These are phyloP conservation scores for Sphagnum fallax DNA, from an alignment of 228 moss, liverwort and hornwort species.

Conservation along the genomic window DNA sequence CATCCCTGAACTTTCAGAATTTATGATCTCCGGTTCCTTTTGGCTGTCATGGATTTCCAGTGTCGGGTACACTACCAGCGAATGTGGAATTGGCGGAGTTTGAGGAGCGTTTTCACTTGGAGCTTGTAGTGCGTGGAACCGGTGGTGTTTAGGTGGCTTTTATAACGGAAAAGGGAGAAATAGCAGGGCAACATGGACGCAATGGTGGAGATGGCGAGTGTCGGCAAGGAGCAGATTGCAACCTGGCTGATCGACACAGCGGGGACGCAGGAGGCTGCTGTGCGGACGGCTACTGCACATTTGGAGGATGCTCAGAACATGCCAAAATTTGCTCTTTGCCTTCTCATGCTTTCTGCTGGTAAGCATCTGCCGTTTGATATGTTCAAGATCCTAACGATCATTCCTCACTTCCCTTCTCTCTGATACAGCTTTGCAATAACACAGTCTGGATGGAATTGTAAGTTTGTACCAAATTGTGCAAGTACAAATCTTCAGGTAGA, in stretches of 20 bases:
- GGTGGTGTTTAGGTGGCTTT: not conserved
- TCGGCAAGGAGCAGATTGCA: constrained; percentile 79
- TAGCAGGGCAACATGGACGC: constrained; percentile 53
- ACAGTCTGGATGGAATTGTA: not conserved
- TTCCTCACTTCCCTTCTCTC: not conserved
- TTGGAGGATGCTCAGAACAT: constrained; percentile 62
- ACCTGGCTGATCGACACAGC: constrained; percentile 90
- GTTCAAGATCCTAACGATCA: not conserved
- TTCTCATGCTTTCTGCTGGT: constrained; percentile 76
- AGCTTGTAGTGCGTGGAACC: too few relatives aligned
- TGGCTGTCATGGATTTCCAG: too few relatives aligned
- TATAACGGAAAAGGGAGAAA: not conserved
- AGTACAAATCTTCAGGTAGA: too few relatives aligned
- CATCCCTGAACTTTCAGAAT: too few relatives aligned
- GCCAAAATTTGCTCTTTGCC: constrained; percentile 76
- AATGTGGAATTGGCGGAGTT: too few relatives aligned
- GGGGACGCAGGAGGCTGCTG: constrained; percentile 64
- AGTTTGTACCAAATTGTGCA: too few relatives aligned
- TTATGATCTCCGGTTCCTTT: too few relatives aligned
- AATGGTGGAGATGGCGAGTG: constrained; percentile 47
- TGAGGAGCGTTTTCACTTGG: too few relatives aligned
- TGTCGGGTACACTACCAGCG: too few relatives aligned
- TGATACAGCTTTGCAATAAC: not conserved
- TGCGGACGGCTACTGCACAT: constrained; percentile 70
- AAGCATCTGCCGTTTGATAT: not conserved